A percentile compares a stretch with the other conserved stretches of the same genome.
Conservation (phyloP, 352 stramenopile species). For the Thalassiosira mediterranea region DNA sequence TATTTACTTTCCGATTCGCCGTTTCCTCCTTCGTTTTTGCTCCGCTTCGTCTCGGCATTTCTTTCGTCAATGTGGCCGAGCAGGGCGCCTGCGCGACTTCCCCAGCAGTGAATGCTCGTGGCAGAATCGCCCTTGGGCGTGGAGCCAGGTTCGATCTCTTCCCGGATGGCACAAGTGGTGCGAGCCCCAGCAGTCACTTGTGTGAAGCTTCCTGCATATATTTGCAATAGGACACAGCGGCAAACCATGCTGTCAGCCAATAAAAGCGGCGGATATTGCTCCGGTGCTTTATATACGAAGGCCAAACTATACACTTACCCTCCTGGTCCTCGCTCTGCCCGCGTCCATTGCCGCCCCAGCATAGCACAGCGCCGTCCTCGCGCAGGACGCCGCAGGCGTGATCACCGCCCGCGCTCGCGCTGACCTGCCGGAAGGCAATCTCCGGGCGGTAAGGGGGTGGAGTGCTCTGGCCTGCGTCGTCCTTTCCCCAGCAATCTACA, state of each 20-base stretch:
- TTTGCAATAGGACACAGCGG: not conserved
- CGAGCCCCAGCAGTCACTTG: conserved; percentile 32
- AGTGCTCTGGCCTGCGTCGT: conserved; percentile 29
- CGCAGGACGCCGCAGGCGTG: conserved; percentile 26
- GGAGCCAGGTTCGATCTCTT: conserved; percentile 7
- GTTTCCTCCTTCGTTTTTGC: not conserved
- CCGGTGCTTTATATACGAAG: too few relatives aligned
- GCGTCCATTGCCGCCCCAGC: conserved; percentile 42
- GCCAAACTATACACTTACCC: conserved; percentile 22
- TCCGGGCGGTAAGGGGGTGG: conserved; percentile 24
- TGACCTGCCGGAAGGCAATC: conserved; percentile 38
- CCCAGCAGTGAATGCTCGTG: conserved; percentile 36
- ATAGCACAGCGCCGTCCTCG: conserved; percentile 22
- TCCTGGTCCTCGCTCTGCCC: conserved; percentile 39
- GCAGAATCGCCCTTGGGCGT: not conserved
- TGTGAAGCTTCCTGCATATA: conserved; percentile 26
- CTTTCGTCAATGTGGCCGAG: conserved; percentile 25
- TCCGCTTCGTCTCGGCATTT: not conserved
- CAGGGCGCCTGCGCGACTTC: conserved; percentile 28
- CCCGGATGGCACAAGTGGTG: conserved; percentile 33
- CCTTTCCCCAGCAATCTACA: conserved; percentile 44
- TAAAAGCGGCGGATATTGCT: too few relatives aligned
- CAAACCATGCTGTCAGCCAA: not conserved
- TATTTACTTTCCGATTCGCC: not conserved
- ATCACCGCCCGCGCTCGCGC: conserved; percentile 30